Conservation (phyloP, 345 rosid species). For the Angophora floribunda region DNA sequence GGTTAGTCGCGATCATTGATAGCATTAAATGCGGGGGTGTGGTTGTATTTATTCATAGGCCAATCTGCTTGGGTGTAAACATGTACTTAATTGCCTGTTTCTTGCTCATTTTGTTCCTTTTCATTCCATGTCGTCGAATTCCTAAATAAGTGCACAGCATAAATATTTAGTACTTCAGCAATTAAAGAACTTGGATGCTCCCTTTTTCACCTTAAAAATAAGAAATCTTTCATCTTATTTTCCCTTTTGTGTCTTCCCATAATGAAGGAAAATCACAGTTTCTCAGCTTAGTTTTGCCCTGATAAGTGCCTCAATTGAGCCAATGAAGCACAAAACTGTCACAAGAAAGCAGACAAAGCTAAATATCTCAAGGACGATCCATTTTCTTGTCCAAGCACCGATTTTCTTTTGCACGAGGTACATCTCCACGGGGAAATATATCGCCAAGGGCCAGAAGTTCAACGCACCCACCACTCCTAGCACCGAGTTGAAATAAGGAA, state of each 20-base stretch:
- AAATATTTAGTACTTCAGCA: not conserved
- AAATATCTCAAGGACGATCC: slow-evolving; percentile 42
- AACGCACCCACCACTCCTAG: slow-evolving; percentile 60
- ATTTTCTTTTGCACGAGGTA: slow-evolving; percentile 48
- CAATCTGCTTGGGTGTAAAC: not conserved
- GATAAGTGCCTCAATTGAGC: slow-evolving; percentile 49
- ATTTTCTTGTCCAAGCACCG: slow-evolving; percentile 37
- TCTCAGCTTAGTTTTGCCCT: slow-evolving; percentile 30
- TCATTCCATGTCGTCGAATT: not conserved
- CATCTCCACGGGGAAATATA: slow-evolving; percentile 78
- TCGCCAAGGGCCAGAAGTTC: slow-evolving; percentile 63
- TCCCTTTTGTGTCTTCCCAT: not conserved
- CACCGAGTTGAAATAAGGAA: slow-evolving; percentile 81
- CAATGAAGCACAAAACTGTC: slow-evolving; percentile 31
- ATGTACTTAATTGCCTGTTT: not conserved
- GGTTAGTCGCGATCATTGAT: not conserved
- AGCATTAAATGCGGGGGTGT: not conserved
- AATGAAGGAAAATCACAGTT: not conserved
- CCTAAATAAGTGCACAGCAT: not conserved
- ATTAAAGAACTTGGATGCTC: not conserved
- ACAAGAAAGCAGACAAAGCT: slow-evolving; percentile 24
- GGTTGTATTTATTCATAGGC: not conserved
- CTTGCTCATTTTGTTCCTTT: not conserved
- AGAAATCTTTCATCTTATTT: not conserved
- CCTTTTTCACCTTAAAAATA: not conserved